These are phyloP conservation scores for Irpex lacteus DNA, from an alignment of 1,284 basidiomycete species.

Conservation along the genomic window DNA sequence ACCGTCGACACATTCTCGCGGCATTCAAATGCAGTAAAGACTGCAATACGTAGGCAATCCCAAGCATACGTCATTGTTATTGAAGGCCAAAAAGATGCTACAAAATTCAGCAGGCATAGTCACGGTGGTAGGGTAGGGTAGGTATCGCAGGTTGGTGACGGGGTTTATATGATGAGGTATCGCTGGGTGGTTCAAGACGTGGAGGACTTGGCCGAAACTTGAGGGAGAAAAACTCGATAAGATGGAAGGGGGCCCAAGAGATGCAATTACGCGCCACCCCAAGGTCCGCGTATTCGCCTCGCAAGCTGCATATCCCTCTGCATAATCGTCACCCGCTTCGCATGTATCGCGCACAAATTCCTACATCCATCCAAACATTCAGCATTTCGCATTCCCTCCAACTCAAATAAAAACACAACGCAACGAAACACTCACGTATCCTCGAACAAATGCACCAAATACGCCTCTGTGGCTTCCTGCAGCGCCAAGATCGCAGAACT, in stretches of 20 bases:
- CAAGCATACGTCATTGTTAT: not conserved
- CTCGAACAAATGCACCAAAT: slow-evolving; percentile 91
- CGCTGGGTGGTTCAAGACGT: not conserved
- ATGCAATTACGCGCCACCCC: slow-evolving; percentile 39
- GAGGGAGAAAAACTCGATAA: too few species aligned
- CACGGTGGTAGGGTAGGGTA: not conserved
- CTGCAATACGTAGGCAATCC: too few species aligned
- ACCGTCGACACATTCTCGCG: too few species aligned
- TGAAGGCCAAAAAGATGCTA: not conserved
- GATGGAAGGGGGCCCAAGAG: not conserved
- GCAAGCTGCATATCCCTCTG: slow-evolving; percentile 96
- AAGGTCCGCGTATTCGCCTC: slow-evolving; percentile 87
- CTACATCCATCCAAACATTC: slow-evolving; percentile 33
- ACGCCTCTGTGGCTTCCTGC: slow-evolving; percentile 95
- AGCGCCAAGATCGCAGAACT: slow-evolving; percentile 86
- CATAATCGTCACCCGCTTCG: slow-evolving; percentile 98
- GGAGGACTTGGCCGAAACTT: too few species aligned
- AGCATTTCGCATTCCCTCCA: not conserved
- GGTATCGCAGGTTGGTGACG: not conserved
- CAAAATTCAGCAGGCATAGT: not conserved
- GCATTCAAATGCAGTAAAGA: too few species aligned
- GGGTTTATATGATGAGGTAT: not conserved
- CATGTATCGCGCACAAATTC: slow-evolving; percentile 96
- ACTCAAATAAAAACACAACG: slow-evolving; percentile 4
- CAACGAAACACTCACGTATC: slow-evolving; percentile 75